Conservation (phyloP, 257 asterid genomes). For the Linderniella brevidens region DNA sequence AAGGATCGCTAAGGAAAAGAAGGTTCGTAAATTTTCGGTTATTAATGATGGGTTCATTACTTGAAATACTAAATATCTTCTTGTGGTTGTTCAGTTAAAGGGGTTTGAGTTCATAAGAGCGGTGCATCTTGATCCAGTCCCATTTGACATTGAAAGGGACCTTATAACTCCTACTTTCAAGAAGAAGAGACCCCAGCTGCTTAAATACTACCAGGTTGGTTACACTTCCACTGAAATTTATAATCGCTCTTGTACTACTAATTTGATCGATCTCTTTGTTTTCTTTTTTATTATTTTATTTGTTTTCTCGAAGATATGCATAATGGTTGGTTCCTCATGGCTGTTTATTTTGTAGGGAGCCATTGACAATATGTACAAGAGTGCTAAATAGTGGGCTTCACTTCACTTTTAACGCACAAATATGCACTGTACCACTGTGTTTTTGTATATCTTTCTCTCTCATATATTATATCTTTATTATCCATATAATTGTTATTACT, state of each 20-base stretch:
- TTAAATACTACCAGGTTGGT: slow-evolving; percentile 71
- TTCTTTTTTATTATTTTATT: not conserved
- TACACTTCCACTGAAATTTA: too few relatives aligned
- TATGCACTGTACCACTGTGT: too few relatives aligned
- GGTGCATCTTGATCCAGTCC: slow-evolving; percentile 83
- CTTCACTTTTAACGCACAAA: too few relatives aligned
- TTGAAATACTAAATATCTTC: too few relatives aligned
- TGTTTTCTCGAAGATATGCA: too few relatives aligned
- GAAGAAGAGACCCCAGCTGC: slow-evolving; percentile 86
- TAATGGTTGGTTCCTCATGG: not conserved
- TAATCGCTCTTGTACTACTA: too few relatives aligned
- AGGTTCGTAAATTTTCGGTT: slow-evolving; percentile 26
- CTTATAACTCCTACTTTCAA: slow-evolving; percentile 91
- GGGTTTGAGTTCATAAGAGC: slow-evolving; percentile 78
- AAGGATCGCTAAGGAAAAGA: slow-evolving; percentile 56
- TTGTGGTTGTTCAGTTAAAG: slow-evolving; percentile 44
- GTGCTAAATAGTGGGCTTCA: slow-evolving; percentile 16
- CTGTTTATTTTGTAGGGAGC: slow-evolving; percentile 26
- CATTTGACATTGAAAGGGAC: slow-evolving; percentile 88
- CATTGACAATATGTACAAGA: slow-evolving; percentile 64
- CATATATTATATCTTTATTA: too few relatives aligned
- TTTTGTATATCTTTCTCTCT: too few relatives aligned
- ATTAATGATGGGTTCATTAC: not conserved
- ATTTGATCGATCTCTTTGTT: too few relatives aligned
- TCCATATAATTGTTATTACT: too few relatives aligned